Conservation (phyloP, 208 protist genomes). For the Trypanosoma mega region DNA sequence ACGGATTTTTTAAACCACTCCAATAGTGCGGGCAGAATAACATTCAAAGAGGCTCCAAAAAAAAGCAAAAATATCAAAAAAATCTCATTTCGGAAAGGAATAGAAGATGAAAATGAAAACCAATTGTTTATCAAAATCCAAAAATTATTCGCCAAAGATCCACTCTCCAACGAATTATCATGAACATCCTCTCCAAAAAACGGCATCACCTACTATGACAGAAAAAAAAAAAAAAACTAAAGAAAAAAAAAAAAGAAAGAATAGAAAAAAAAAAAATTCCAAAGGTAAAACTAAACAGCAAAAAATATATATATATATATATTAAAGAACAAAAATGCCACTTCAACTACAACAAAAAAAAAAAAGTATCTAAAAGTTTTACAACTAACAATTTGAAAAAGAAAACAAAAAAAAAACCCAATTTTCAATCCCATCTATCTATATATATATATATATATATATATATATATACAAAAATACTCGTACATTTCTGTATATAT, state of each 20-base stretch:
- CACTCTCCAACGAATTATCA: not conserved
- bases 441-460: slow-evolving; percentile 16
- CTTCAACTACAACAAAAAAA: not conserved
- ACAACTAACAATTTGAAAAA: slow-evolving; percentile 9
- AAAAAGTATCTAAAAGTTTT: too few relatives aligned
- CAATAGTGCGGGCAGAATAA: slow-evolving; percentile 1
- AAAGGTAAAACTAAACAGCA: not conserved
- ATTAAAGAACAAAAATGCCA: slow-evolving; percentile 19
- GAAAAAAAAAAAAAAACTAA: not conserved
- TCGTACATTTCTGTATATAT: too few relatives aligned
- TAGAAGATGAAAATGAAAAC: slow-evolving; percentile 4
- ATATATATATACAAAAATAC: slow-evolving; percentile 1
- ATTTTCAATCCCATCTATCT: too few relatives aligned
- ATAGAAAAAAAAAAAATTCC: not conserved
- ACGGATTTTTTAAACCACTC: not conserved
- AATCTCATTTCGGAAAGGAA: slow-evolving; percentile 4
- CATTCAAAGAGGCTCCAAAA: slow-evolving; percentile 8
- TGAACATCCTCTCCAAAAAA: not conserved
- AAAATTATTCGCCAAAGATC: slow-evolving; percentile 5
- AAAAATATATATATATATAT: slow-evolving; percentile 6
- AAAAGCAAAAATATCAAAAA: slow-evolving; percentile 29
- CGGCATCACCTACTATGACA: not conserved
- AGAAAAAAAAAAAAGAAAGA: slow-evolving; percentile 22
- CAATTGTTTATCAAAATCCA: too few relatives aligned
- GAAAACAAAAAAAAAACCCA: slow-evolving; percentile 22